phyloP scores from a whole-genome alignment of 2,329 filamentous ascomycete species.

The Penicillium brasilianum region DNA sequence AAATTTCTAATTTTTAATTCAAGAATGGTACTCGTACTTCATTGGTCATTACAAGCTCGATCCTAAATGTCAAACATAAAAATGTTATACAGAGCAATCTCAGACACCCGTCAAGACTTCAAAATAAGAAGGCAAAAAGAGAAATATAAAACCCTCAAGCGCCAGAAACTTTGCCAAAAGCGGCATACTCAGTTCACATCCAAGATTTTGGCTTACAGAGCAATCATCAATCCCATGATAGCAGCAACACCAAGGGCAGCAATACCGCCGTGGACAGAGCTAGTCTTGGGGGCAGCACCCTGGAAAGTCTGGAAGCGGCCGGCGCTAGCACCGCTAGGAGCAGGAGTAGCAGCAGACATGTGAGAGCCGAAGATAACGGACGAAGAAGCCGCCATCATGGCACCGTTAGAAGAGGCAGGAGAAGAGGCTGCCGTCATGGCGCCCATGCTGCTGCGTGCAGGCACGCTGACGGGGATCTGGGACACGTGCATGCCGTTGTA shows the following conservation, averaged over 20 bases:
- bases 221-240: slow-evolving; percentile 31
- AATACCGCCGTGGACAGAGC: slow-evolving; percentile 17
- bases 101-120: slow-evolving; percentile 10
- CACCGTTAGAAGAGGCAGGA: slow-evolving; percentile 15
- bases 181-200: background rate
- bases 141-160: background rate
- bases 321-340: slow-evolving; percentile 26
- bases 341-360: slow-evolving; percentile 20
- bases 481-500: slow-evolving; percentile 19
- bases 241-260: slow-evolving; percentile 26
- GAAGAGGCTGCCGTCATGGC: slow-evolving; percentile 16
- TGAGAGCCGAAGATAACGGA: slow-evolving; percentile 21
- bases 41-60: slow-evolving; percentile 27
- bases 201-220: slow-evolving; percentile 21
- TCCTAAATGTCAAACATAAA: slow-evolving; percentile 1
- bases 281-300: slow-evolving; percentile 24
- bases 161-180: background rate
- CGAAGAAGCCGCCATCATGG: slow-evolving; percentile 19
- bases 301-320: slow-evolving; percentile 24
- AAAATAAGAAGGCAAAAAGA: slow-evolving; percentile 14
- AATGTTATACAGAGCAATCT: background rate
- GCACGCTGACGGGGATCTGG: slow-evolving; percentile 30
- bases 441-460: slow-evolving; percentile 22
- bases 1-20: background rate
- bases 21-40: slow-evolving; percentile 12